Conservation (phyloP, 345 rosid species). For the Heritiera littoralis region DNA sequence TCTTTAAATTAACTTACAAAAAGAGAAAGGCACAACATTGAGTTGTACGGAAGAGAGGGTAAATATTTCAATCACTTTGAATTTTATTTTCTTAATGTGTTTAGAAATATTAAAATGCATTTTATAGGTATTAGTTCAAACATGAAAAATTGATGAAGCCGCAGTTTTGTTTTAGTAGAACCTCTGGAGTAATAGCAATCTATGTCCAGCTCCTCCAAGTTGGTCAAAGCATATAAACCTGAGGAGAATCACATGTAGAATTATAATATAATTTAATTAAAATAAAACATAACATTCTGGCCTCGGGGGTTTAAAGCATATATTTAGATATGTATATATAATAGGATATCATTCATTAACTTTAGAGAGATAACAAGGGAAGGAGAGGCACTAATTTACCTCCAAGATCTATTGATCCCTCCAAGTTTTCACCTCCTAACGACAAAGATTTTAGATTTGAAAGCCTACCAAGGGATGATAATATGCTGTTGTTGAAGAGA, state of each 20-base stretch:
- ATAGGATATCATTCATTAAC: not conserved
- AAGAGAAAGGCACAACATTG: no score
- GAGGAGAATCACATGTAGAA: not conserved
- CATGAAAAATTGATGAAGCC: not conserved
- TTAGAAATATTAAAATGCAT: not conserved
- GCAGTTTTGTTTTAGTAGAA: not conserved
- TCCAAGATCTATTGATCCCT: not conserved
- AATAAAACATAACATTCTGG: not conserved
- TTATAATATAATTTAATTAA: not conserved
- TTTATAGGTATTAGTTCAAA: not conserved
- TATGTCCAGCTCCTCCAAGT: not conserved
- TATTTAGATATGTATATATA: not conserved
- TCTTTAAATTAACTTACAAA: no score
- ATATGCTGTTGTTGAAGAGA: not conserved
- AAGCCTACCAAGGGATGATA: conserved; percentile 10
- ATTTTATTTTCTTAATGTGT: no score
- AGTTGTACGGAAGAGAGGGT: no score
- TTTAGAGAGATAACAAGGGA: not conserved
- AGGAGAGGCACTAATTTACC: not conserved
- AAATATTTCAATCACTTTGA: no score
- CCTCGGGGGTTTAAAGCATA: not conserved
- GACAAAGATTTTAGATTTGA: not conserved
- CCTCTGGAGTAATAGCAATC: fast-evolving
- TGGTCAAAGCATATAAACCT: not conserved
- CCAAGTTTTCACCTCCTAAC: not conserved